Percentiles rank a stretch among this genome's conserved stretches.
Conservation (phyloP, 2,329 filamentous ascomycete species). For the Neonectria faginata region DNA sequence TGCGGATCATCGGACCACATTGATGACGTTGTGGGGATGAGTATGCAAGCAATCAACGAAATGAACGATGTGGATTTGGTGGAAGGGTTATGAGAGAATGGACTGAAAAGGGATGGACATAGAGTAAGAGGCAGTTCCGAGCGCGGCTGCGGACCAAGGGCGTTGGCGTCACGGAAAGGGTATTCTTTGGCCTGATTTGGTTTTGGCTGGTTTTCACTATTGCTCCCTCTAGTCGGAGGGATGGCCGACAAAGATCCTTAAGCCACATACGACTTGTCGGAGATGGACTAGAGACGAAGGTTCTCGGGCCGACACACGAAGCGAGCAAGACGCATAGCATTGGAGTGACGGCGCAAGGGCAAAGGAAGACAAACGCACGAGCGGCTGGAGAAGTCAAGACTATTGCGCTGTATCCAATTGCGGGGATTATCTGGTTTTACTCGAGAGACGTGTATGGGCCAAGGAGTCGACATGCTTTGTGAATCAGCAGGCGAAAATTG, state of each 20-base stretch:
- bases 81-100: conserved; percentile 29
- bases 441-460: background rate
- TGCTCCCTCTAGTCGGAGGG: conserved; percentile 27
- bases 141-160: conserved; percentile 6
- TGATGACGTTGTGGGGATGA: conserved; percentile 62
- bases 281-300: conserved; percentile 17
- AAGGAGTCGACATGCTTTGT: background rate
- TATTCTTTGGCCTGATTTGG: conserved; percentile 22
- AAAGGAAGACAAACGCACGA: conserved; percentile 14
- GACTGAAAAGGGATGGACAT: conserved; percentile 13
- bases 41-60: conserved; percentile 57
- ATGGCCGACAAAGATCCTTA: conserved; percentile 12
- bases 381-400: conserved; percentile 8
- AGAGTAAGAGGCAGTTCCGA: conserved; percentile 15
- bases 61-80: conserved; percentile 51
- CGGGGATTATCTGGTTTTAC: conserved; percentile 3
- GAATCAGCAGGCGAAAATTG: background rate
- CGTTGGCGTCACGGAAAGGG: conserved; percentile 24
- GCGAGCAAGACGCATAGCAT: conserved; percentile 42
- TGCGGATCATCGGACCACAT: conserved; percentile 66
- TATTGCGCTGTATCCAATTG: background rate
- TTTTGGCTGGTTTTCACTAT: conserved; percentile 28
- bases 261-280: conserved; percentile 16
- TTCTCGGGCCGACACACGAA: conserved; percentile 18
- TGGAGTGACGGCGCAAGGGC: conserved; percentile 44